Percentiles rank a stretch among this genome's conserved stretches.
Conservation (phyloP, 2,329 filamentous ascomycete genomes). For the Exserohilum turcica region DNA sequence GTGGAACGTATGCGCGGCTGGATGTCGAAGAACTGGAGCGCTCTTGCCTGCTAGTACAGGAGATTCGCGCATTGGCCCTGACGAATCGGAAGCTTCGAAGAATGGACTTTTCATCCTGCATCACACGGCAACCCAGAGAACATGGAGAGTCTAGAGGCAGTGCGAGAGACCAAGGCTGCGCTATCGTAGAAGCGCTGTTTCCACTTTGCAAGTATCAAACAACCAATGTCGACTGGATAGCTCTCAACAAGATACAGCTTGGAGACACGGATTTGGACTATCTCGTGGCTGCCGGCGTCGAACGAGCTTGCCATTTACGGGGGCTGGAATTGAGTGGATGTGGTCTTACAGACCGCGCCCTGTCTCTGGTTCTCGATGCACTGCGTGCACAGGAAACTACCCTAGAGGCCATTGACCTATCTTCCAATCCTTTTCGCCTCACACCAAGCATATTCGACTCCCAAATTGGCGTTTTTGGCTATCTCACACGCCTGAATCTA, state of each 20-base stretch:
- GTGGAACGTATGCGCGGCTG: constrained; percentile 61
- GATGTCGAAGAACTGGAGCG: constrained; percentile 59
- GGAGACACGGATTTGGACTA: constrained; percentile 72
- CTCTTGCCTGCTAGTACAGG: constrained; percentile 68
- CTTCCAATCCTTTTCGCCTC: constrained; percentile 68
- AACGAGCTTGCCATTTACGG: constrained; percentile 67
- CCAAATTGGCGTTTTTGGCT: constrained; percentile 69
- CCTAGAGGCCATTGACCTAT: constrained; percentile 69
- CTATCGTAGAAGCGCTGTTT: constrained; percentile 71
- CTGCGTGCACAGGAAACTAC: constrained; percentile 69
- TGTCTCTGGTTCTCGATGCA: constrained; percentile 67
- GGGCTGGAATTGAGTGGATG: constrained; percentile 71
- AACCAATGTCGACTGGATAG: constrained; percentile 73
- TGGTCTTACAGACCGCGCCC: constrained; percentile 61
- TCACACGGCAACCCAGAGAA: constrained; percentile 59
- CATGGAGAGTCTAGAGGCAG: constrained; percentile 50
- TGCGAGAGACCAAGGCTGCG: constrained; percentile 67
- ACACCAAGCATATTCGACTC: constrained; percentile 68
- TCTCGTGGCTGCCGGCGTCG: constrained; percentile 69
- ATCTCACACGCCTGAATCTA: constrained; percentile 68
- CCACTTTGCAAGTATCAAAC: constrained; percentile 69
- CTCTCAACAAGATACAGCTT: constrained; percentile 70
- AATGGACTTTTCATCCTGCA: constrained; percentile 68
- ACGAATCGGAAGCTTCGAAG: constrained; percentile 67
- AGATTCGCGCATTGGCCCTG: constrained; percentile 69